Base-by-base conservation (phyloP, 106 monocot species). In the Posidonia australis region DNA sequence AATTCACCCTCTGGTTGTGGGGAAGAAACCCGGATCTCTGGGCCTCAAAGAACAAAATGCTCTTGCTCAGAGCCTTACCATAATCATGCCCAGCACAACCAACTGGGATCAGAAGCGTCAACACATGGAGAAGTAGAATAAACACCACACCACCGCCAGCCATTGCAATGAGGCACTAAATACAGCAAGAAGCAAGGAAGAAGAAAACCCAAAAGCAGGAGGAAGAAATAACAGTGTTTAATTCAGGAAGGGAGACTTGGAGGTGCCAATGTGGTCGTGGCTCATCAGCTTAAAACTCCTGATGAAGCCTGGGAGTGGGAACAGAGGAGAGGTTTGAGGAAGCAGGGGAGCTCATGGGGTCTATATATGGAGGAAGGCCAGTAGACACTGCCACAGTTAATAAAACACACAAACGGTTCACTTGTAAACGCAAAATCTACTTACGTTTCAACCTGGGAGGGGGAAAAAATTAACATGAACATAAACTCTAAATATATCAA, bases 1-100 rank as follows among this genome's bases (percentile, higher is more conserved):
- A 94, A 21, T 59, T 62, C 54, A 90, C 72, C 62, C 90, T 86
- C 74, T 94, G 94, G 46, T 71, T 60, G 9, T 48, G 32, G 12
- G 94, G 94, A 13, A 94, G 80, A 48, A 62, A 55, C 0, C 94
- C 94, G 59, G 94, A 94, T 74, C 94, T 84, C 82, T 94, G 94
- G 16, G 94, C 94, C 78, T 94, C 90, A 57, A 84, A 86, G 66
- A 66, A 66, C 20, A 66, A 29, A 14, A 66, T 53, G 51, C 52
- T 66, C 10, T 66, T 66, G 49, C 76, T 90, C 20, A 94, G 77
- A 69, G 94, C 94, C 46, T 72, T 77, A 42, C 74, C 76, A 59
- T 94, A 90, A 69, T 94, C 94, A 70, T 96, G 96, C 14, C 81
- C 76, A 46, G 74, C 79, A 31, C 17, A 19, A 19, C 53, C 83